Evolutionary conservation across 306 rosid genomes (phyloP).

Genomic region (Medicago ruthenica): DNA sequence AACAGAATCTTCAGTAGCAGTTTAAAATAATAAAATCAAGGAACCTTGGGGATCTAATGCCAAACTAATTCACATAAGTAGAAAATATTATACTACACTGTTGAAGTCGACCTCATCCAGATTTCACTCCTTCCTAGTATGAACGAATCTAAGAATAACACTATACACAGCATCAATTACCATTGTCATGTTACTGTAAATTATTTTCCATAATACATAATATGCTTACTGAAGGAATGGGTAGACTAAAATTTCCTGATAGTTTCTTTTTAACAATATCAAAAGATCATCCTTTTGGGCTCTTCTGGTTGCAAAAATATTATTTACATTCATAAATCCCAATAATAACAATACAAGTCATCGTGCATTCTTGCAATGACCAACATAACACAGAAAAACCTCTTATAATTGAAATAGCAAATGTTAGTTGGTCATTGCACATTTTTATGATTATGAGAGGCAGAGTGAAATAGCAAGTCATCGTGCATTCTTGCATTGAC

Average conservation of each 20-base stretch:
- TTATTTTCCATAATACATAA: slow-evolving; percentile 4
- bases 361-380: not conserved
- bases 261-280: not conserved
- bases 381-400: not conserved
- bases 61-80: slow-evolving; percentile 31
- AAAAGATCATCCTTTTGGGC: slow-evolving; percentile 16
- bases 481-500: no score
- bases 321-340: not conserved
- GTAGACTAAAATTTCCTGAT: not conserved
- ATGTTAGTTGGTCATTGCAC: no score
- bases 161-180: slow-evolving; percentile 1
- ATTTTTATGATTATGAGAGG: no score
- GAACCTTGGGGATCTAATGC: slow-evolving; percentile 7
- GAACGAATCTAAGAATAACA: slow-evolving; percentile 19
- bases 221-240: not conserved
- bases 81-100: not conserved
- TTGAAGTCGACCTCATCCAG: slow-evolving; percentile 22
- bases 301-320: not conserved
- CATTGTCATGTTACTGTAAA: slow-evolving; percentile 7
- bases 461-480: no score
- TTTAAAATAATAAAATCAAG: slow-evolving; percentile 30
- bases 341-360: not conserved
- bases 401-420: not conserved
- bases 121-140: slow-evolving; percentile 1
- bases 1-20: slow-evolving; percentile 3